Evolutionary conservation across 2,329 filamentous ascomycete genomes (phyloP), one percentile per base, ranked within the genome.

Genomic region (Alternaria consortialis): DNA sequence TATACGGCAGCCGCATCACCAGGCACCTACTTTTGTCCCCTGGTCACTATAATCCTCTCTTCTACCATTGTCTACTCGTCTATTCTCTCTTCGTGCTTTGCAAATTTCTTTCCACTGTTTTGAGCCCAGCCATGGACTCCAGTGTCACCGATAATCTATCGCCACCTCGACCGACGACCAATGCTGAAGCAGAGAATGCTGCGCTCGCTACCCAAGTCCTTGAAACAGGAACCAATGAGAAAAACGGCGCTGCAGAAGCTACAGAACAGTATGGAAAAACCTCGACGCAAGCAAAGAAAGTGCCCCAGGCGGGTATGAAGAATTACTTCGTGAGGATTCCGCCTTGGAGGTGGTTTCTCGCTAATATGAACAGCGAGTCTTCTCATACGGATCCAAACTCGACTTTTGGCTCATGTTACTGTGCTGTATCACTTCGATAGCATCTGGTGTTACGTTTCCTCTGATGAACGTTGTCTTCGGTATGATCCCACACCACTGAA

Each of bases 391-490:
- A 12, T 77, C 75, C 0, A 59, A 48, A 5, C 39, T 79, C 2
- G 78, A 80, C 62, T 68, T 60, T 20, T 48, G 75, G 11, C 56
- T 79, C 4, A 71, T 80, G 13, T 40, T 54, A 0, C 5, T 72
- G 15, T 73, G 69, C 20, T 62, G 66, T 11, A 5, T 79, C 9
- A 72, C 77, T 3, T 74, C 76, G 0, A 71, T 79, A 17, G 77
- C 72, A 1, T 68, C 76, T 15, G 77, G 77, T 1, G 68, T 76
- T 52, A 67, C 76, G 0, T 71, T 86, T 7, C 86, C 86, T 0
- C 66, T 88, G 34, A 88, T 89, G 85, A 86, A 87, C 37, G 78
- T 89, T 39, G 79, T 88, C 7, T 87, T 88, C 71, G 86, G 86
- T 65, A 75, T 77, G 37, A 58, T 3, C 23, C 36, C 27, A 17